Evolutionary conservation across 257 asterid genomes (phyloP), one percentile per base, ranked within the genome.

Genomic region (Voacanga thouarsii): DNA sequence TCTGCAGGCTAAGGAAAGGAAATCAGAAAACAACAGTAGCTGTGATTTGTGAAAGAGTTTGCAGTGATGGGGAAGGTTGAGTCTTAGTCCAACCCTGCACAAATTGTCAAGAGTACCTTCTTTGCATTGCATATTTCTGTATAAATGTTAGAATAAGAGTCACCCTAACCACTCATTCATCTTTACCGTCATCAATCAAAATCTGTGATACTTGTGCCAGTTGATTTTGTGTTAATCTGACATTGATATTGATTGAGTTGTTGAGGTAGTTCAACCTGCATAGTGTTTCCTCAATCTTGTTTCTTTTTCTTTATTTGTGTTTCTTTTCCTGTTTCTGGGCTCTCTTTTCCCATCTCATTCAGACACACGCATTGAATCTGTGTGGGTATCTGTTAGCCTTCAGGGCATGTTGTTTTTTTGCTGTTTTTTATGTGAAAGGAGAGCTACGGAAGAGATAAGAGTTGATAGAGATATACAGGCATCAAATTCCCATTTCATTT

Each of bases 251-350:
- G 77, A 37, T 28, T 76, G 61, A 28, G 66, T 80, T 53, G 80
- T 64, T 82, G 86, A 79, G 76, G 83, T 78, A 59, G 81, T 70
- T 79, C 78, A 63, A 64, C 80, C 45, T 64, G 39, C 30, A 1
- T 39, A 37, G 70, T 71, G 7, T 78, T 70, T 51, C 68, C 78
- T n/a, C 28, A 19, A 30, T 75, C 30, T 30, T 8, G n/a, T 19
- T 14, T 41, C 0, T 26, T 53, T 2, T 39, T 49, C 6, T 30
- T 66, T 72, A 3, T 18, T 41, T 65, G 7, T 53, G 45, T 67
- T 7, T 37, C 39, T 26, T 64, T 43, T n/a, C 47, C 30, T 55
- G 14, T 55, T n/a, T 63, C 14, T 50, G 9, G 3, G 67, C 57
- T 50, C 12, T 28, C 45, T 75, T 28, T 79, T 43, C 39, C 74